Percentiles rank a stretch among this genome's conserved stretches.
phyloP scores from a whole-genome alignment of 306 rosid genomes.

The Gynostemma pentaphyllum region DNA sequence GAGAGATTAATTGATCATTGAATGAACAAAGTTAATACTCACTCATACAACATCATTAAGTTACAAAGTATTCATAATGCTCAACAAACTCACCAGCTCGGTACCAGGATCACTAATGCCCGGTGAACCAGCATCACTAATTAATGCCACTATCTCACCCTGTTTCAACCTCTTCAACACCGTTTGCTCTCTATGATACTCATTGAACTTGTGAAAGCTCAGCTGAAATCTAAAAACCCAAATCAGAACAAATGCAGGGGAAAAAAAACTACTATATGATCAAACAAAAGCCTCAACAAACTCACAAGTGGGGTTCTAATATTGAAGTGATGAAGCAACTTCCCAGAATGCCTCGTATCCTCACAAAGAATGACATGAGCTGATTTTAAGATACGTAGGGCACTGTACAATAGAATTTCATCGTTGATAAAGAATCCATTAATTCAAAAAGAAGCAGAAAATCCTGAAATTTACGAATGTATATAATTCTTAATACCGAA shows the following conservation, averaged over 20 bases:
- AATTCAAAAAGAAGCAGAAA: neutral
- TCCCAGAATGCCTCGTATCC: slow-evolving; percentile 91
- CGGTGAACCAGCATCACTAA: slow-evolving; percentile 85
- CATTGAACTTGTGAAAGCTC: slow-evolving; percentile 92
- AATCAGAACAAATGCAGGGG: slow-evolving; percentile 19
- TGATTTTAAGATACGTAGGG: slow-evolving; percentile 64
- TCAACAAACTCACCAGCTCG: slow-evolving; percentile 52
- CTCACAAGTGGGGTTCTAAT: slow-evolving; percentile 83
- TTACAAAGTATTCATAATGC: too few relatives aligned
- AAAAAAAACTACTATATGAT: neutral
- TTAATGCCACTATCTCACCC: slow-evolving; percentile 80
- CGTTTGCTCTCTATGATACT: slow-evolving; percentile 63
- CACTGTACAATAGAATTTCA: slow-evolving; percentile 31
- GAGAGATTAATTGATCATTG: neutral
- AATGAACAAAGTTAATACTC: neutral
- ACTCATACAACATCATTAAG: neutral
- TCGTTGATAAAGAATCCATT: neutral
- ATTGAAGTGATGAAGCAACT: slow-evolving; percentile 66
- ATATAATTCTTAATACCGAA: slow-evolving; percentile 32
- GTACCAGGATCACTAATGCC: slow-evolving; percentile 92
- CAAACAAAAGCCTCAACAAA: neutral
- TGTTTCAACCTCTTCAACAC: slow-evolving; percentile 76
- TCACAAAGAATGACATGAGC: slow-evolving; percentile 82
- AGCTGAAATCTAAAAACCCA: slow-evolving; percentile 40
- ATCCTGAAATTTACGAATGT: neutral